These are phyloP conservation scores for Conoideocrella luteorostrata DNA, from an alignment of 2,329 filamentous ascomycete genomes.

Conservation along the genomic window DNA sequence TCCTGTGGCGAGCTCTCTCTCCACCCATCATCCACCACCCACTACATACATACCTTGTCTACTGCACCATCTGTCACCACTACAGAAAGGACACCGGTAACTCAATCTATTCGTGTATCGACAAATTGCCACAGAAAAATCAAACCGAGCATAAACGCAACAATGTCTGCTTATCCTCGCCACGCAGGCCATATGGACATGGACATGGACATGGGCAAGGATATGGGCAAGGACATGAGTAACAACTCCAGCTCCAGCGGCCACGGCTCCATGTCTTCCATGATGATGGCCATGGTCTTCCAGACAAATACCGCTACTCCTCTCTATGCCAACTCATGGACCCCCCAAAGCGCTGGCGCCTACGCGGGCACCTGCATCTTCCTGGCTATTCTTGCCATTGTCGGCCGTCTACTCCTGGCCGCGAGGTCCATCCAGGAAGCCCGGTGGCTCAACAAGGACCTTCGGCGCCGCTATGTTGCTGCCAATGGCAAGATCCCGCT, in stretches of 20 bases:
- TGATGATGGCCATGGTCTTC: slow-evolving; percentile 51
- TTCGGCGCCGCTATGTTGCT: slow-evolving; percentile 69
- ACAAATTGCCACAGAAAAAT: too few relatives aligned
- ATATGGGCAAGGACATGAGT: slow-evolving; percentile 13
- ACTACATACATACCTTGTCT: too few relatives aligned
- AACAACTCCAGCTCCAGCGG: slow-evolving; percentile 8
- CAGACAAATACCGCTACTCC: slow-evolving; percentile 45
- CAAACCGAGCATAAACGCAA: neutral
- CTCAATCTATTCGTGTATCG: too few relatives aligned
- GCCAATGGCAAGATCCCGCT: slow-evolving; percentile 59
- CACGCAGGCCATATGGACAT: slow-evolving; percentile 16
- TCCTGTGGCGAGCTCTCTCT: too few relatives aligned
- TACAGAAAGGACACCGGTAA: too few relatives aligned
- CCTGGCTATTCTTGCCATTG: slow-evolving; percentile 66
- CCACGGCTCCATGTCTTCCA: slow-evolving; percentile 12
- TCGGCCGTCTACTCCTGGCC: slow-evolving; percentile 67
- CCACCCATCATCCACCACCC: neutral
- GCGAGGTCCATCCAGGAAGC: slow-evolving; percentile 57
- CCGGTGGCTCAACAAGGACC: slow-evolving; percentile 63
- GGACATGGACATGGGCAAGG: too few relatives aligned
- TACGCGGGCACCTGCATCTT: slow-evolving; percentile 94
- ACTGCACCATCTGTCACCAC: too few relatives aligned
- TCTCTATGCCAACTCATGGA: slow-evolving; percentile 62
- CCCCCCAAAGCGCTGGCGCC: slow-evolving; percentile 58
- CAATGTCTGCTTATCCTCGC: slow-evolving; percentile 17